Conservation (phyloP, 2,329 filamentous ascomycete species). For the Arthrobotrys entomopaga region DNA sequence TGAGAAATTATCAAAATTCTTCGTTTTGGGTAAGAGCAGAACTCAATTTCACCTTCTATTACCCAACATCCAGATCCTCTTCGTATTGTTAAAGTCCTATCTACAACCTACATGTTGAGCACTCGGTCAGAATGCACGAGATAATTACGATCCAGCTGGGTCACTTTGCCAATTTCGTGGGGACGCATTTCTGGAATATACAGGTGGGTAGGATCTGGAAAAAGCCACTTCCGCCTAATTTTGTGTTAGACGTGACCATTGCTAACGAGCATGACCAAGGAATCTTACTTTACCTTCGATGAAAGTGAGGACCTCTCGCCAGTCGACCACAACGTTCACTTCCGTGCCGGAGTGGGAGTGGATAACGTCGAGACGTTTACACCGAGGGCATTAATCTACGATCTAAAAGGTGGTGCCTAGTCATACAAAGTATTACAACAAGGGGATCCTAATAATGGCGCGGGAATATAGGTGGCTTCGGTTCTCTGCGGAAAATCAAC, state of each 20-base stretch:
- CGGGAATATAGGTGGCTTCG: constrained; percentile 73
- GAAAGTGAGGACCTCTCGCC: constrained; percentile 72
- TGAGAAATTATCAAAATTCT: no score
- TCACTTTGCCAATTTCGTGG: constrained; percentile 89
- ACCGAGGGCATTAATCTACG: constrained; percentile 90
- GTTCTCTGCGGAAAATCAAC: constrained; percentile 85
- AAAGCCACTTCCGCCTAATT: constrained; percentile 14
- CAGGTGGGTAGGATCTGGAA: constrained; percentile 48
- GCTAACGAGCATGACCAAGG: constrained; percentile 67
- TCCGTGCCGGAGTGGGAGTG: constrained; percentile 80
- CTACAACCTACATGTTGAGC: not conserved
- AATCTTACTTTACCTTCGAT: constrained; percentile 95
- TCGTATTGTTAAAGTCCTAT: no score
- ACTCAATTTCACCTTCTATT: no score
- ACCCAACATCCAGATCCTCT: no score
- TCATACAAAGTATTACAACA: constrained; percentile 2
- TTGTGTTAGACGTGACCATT: not conserved
- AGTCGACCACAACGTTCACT: constrained; percentile 87
- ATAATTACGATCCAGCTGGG: constrained; percentile 94
- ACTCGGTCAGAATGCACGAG: constrained; percentile 77
- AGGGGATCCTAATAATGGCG: constrained; percentile 1
- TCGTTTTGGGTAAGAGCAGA: no score
- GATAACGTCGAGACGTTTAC: constrained; percentile 92
- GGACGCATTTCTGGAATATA: constrained; percentile 94
- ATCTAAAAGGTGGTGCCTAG: constrained; percentile 75